Conservation (phyloP, 371 early-diverging fungal species). For the Mortierella sp. region DNA sequence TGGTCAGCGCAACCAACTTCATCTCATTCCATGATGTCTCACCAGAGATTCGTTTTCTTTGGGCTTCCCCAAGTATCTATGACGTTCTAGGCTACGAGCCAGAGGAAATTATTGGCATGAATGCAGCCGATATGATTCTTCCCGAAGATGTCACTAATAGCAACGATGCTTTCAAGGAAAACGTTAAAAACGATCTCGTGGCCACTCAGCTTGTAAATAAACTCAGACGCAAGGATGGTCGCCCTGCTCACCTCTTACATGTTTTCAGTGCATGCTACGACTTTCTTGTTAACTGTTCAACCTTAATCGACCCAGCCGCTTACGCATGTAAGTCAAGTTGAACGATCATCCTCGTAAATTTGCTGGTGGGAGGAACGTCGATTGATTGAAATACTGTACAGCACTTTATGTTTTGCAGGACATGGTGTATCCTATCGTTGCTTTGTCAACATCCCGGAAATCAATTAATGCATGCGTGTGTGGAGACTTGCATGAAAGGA, state of each 20-base stretch:
- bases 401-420: too few relatives aligned
- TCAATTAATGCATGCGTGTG: too few relatives aligned
- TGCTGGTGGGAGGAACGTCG: too few relatives aligned
- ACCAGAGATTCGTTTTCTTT: conserved; percentile 58
- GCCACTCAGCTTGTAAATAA: conserved; percentile 27
- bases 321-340: conserved; percentile 21
- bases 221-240: conserved; percentile 23
- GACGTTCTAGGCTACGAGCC: conserved; percentile 63
- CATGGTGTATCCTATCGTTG: too few relatives aligned
- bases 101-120: conserved; percentile 61
- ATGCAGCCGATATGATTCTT: conserved; percentile 59
- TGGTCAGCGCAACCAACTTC: conserved; percentile 47
- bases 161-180: conserved; percentile 53
- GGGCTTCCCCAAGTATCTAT: conserved; percentile 62
- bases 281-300: conserved; percentile 26
- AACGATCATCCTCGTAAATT: too few relatives aligned
- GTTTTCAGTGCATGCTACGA: conserved; percentile 31
- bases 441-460: too few relatives aligned
- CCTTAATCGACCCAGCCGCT: conserved; percentile 6
- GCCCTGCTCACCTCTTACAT: conserved; percentile 6
- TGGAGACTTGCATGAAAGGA: too few relatives aligned
- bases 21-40: conserved; percentile 68
- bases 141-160: conserved; percentile 56
- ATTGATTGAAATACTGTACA: too few relatives aligned
- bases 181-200: conserved; percentile 61